Conservation (phyloP, 2,329 filamentous ascomycete genomes). For the Drechslerella coelobrocha region DNA sequence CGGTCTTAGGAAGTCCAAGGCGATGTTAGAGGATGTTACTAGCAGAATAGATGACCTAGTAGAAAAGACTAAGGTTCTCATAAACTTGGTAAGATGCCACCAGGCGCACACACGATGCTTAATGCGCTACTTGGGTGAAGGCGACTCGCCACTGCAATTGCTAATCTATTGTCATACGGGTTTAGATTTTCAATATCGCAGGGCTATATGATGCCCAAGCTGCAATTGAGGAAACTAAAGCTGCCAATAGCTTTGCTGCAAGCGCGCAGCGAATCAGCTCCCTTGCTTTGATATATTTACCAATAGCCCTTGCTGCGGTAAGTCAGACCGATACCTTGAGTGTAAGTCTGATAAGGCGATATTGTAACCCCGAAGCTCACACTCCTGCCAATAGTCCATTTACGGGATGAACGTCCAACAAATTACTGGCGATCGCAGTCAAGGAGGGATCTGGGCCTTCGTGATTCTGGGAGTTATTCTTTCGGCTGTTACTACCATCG, state of each 20-base stretch:
- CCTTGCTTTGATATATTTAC: conserved; percentile 9
- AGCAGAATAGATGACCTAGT: neutral
- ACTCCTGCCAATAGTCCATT: conserved; percentile 6
- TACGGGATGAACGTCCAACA: conserved; percentile 10
- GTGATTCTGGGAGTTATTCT: neutral
- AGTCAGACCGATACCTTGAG: neutral
- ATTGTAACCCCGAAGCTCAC: too few species aligned
- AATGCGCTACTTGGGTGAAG: neutral
- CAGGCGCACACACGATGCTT: too few species aligned
- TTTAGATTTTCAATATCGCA: conserved; percentile 22
- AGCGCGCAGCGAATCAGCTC: conserved; percentile 8
- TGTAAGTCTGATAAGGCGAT: too few species aligned
- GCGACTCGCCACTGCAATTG: neutral
- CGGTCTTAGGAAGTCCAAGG: neutral
- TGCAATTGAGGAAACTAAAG: conserved; percentile 8
- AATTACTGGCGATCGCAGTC: conserved; percentile 7
- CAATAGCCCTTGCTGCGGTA: conserved; percentile 15
- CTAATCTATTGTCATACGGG: neutral
- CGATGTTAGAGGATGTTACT: neutral
- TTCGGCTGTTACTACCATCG: neutral
- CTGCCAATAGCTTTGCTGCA: conserved; percentile 1
- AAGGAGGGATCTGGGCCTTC: conserved; percentile 7
- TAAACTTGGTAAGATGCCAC: conserved; percentile 7
- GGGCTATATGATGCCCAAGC: conserved; percentile 5
- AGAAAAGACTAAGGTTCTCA: conserved; percentile 10